Percentiles rank a stretch among this genome's conserved stretches.
phyloP scores from a whole-genome alignment of 2,329 filamentous ascomycete genomes.

The Ustulina deusta region DNA sequence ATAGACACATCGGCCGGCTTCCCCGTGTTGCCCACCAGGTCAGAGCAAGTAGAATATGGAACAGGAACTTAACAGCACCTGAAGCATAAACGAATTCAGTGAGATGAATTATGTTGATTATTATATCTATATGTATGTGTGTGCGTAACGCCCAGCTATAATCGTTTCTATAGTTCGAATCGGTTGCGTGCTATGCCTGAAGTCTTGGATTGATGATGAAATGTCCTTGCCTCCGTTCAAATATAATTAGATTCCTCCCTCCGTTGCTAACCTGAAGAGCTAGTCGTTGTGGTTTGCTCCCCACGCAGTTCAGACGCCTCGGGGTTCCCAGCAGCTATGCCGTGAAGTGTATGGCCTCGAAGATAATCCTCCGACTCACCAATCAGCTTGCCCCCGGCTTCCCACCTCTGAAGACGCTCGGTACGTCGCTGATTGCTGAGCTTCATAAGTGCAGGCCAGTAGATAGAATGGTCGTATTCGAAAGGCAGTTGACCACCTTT shows the following conservation, averaged over 20 bases:
- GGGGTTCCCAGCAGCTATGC: slow-evolving; percentile 35
- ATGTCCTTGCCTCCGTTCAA: background rate
- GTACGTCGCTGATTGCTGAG: slow-evolving; percentile 75
- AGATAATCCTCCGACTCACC: slow-evolving; percentile 91
- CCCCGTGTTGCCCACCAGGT: background rate
- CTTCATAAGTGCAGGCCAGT: slow-evolving; percentile 88
- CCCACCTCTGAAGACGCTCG: slow-evolving; percentile 77
- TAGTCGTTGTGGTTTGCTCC: background rate
- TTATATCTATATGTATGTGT: background rate
- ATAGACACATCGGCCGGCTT: background rate
- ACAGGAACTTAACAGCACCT: background rate
- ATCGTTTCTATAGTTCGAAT: slow-evolving; percentile 10
- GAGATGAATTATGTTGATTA: slow-evolving; percentile 8
- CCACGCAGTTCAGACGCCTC: slow-evolving; percentile 18
- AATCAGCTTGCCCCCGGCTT: slow-evolving; percentile 80
- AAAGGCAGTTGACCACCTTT: slow-evolving; percentile 84
- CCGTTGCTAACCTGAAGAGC: background rate
- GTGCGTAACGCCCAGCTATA: background rate
- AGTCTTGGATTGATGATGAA: background rate
- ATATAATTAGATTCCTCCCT: background rate
- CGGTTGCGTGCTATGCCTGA: background rate
- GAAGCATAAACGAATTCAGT: background rate
- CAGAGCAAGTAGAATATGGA: background rate
- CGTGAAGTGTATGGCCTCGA: slow-evolving; percentile 65
- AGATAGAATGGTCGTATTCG: slow-evolving; percentile 86